Base-by-base conservation (phyloP, 768 basidiomycete species). In the Austroboletus eburneus region DNA sequence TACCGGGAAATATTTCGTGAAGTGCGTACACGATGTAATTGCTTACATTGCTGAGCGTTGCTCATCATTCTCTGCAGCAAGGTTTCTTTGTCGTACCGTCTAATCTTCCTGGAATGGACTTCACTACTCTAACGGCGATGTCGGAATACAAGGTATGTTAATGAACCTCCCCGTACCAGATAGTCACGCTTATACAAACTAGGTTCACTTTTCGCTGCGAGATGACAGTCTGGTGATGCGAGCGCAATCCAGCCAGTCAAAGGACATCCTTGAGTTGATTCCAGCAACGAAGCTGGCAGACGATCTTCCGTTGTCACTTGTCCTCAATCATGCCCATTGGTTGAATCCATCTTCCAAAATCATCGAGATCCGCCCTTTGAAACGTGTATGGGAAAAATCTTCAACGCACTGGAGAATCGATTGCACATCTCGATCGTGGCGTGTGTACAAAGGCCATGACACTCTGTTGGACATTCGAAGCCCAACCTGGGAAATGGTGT, bases 361-460 rank as follows among this genome's bases (percentile, higher is more conserved):
- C 14, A 55, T 67, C 5, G 66, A 67, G 20, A 50, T 67, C 22
- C 51, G 58, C 0, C 55, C 59, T n/a, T 24, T 48, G 1, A 18
- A 54, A 13, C 29, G 30, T 12, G 7, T 41, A 0, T 66, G 66
- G 65, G 38, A 46, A 3, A 21, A 46, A 5, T 63, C 57, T 1
- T 12, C 36, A 0, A 42, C 42, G 2, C 47, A 67, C 24, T 65
- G 65, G 64, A 38, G 13, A n/a, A 43, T 63, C 7, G 24, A 42
- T 20, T 39, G 39, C 4, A 2, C 46, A 22, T n/a, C 39, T 10
- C 25, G 25, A 16, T n/a, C 24, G 8, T 45, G 39, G 50, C 43
- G 29, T 17, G 30, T 29, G 16, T 23, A 39, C 23, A 49, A 23
- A 20, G 46, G 37, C 7, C 0, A 3, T 9, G 21, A 45, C 16